Percentiles rank a stretch among this genome's conserved stretches.
Conservation (phyloP, 2,329 filamentous ascomycete genomes). For the Pseudogymnoascus sp. region DNA sequence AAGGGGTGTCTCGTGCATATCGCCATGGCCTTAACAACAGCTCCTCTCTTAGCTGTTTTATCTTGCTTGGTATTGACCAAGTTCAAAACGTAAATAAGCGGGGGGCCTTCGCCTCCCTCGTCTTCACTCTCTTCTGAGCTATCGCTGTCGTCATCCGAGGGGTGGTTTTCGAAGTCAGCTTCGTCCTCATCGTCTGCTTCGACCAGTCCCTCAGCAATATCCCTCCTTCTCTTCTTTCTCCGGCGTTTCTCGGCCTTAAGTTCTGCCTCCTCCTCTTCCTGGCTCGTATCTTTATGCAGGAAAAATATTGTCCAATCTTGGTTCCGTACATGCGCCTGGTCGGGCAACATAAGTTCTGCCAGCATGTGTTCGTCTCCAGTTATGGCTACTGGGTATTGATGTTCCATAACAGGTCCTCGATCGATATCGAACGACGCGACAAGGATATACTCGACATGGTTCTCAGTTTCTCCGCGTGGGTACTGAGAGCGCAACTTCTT, state of each 20-base stretch:
- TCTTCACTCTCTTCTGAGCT: conserved; percentile 54
- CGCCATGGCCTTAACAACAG: conserved; percentile 95
- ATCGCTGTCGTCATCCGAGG: conserved; percentile 43
- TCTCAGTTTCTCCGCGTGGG: conserved; percentile 65
- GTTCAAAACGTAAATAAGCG: conserved; percentile 93
- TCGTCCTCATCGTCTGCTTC: conserved; percentile 37
- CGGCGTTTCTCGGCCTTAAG: conserved; percentile 47
- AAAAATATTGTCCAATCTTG: conserved; percentile 99
- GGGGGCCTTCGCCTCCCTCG: conserved; percentile 72
- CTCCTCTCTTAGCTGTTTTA: conserved; percentile 84
- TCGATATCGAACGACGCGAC: conserved; percentile 98
- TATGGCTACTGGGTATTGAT: conserved; percentile 91
- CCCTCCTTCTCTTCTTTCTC: conserved; percentile 45
- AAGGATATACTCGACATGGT: conserved; percentile 97
- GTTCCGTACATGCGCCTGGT: conserved; percentile 88
- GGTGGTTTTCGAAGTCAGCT: conserved; percentile 39
- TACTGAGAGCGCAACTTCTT: conserved; percentile 66
- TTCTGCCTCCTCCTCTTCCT: conserved; percentile 73
- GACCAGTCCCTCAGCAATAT: conserved; percentile 42
- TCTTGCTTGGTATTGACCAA: conserved; percentile 98
- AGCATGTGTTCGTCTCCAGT: conserved; percentile 97
- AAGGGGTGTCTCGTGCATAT: conserved; percentile 98
- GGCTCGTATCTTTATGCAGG: conserved; percentile 85
- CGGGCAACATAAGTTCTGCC: conserved; percentile 95
- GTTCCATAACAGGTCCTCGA: conserved; percentile 93